Evolutionary conservation across 805 yeast species (phyloP), one percentile per base, ranked within the genome.

Genomic region (Ogataea salicorniae): DNA sequence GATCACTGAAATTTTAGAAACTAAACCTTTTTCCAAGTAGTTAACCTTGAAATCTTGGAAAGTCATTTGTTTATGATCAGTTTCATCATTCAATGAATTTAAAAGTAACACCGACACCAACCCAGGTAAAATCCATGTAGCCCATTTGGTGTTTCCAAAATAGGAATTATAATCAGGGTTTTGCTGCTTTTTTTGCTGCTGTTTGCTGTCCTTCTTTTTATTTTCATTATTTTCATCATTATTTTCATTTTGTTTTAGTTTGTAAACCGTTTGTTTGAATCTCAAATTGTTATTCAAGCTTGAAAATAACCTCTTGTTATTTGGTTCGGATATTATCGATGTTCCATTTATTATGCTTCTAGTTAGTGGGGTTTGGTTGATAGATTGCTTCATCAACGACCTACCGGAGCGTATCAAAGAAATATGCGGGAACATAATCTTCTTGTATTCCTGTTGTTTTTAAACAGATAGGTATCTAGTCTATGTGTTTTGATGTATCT

Each of bases 41-140:
- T 82, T 74, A 5, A 83, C 72, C 38, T 88, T 77, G 70, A 94
- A 92, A 61, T 92, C 96, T 70, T 94, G 98, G 84, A 90, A 94
- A 2, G 97, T 82, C 49, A 92, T 73, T 60, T 87, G 63, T 39
- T 58, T 53, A 15, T 51, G 43, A 35, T 55, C 63, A 6, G 50
- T 42, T 9, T 45, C 49, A 5, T 52, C 50, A 2, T 51, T 20
- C 8, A 48, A 38, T 18, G 55, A 51, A 34, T 55, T 51, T n/a
- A 60, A 39, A 18, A 62, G 35, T 15, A 58, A 39, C 1, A 66
- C 52, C 26, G 57, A 41, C 4, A 59, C 57, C 16, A 61, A n/a
- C 3, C 66, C 54, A 5, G 61, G 63, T 4, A 62, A 34, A 13
- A 64, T 42, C 64, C 63, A 62, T 41, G 58, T 60, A 5, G 53